Percentiles rank a stretch among this genome's conserved stretches.
Evolutionary conservation across 805 yeast genomes (phyloP).

Genomic region (Ogataea thermomethanolica): DNA sequence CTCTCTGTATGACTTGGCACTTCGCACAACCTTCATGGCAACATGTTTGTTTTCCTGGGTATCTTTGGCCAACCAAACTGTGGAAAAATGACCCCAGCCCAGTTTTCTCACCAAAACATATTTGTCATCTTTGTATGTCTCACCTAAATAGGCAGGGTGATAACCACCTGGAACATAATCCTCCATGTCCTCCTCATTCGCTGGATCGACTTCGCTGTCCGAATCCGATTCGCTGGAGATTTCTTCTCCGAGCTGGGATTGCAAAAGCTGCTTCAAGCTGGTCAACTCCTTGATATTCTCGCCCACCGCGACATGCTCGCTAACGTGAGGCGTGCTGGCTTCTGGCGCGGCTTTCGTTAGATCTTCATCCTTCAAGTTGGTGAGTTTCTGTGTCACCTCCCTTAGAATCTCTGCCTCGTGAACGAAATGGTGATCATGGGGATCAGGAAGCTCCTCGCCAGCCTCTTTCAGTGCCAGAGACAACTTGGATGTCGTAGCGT

Average conservation of each 20-base stretch:
- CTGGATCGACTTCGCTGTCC: conserved; percentile 34
- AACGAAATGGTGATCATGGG: conserved; percentile 24
- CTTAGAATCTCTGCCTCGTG: conserved; percentile 26
- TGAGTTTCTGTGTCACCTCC: conserved; percentile 29
- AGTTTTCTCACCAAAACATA: conserved; percentile 82
- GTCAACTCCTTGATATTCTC: conserved; percentile 3
- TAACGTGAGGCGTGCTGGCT: conserved; percentile 5
- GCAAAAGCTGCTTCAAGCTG: conserved; percentile 7
- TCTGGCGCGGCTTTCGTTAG: conserved; percentile 13
- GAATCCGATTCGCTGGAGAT: conserved; percentile 26
- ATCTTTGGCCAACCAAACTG: conserved; percentile 83
- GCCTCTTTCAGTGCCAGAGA: conserved; percentile 30
- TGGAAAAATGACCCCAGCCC: conserved; percentile 99
- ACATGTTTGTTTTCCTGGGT: conserved; percentile 66
- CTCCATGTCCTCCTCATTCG: conserved; percentile 77
- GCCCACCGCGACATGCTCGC: conserved; percentile 12
- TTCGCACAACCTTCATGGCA: conserved; percentile 90
- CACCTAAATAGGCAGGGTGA: conserved; percentile 92
- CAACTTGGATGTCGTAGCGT: conserved; percentile 25
- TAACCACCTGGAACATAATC: conserved; percentile 94
- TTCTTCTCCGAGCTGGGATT: conserved; percentile 34
- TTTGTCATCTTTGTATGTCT: conserved; percentile 63
- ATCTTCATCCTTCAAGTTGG: conserved; percentile 23
- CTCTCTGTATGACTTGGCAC: conserved; percentile 86
- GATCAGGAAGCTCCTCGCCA: conserved; percentile 19